Base-by-base conservation (phyloP, 2,329 filamentous ascomycete species). In the Blastomyces gilchristii region DNA sequence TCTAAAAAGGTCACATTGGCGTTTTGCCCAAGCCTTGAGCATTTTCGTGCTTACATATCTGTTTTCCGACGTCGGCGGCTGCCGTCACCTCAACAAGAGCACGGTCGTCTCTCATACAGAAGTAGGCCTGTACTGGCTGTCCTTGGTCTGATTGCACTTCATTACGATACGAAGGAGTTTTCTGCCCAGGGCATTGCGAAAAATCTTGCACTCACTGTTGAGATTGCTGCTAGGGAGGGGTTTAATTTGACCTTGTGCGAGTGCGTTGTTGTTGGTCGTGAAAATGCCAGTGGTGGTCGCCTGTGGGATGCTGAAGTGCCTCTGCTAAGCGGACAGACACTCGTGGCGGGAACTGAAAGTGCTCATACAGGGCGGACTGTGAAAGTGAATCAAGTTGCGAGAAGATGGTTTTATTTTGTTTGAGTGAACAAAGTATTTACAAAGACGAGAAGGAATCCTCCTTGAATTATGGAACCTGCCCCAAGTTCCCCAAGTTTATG, bases 41-140 rank as follows among this genome's bases (percentile, higher is more conserved):
- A 89, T 73, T 82, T 96, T 7, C 87, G 90, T 62, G 90, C 90
- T 45, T 90, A 87, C 69, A 80, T 97, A 22, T 80, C 87, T 52
- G 80, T 84, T 60, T 82, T 84, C 64, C 76, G 76, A 22, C 66
- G 73, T 2, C 66, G 68, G 0, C 71, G 77, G n/a, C 50, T 31
- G 22, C 12, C 8, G 43, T 56, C 22, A 34, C 50, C 54, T 14
- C 59, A 47, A 39, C 49, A 62, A 2, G 31, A 60, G 34, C 7
- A 57, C 37, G 7, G 53, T 14, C 52, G 31, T 61, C 43, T 28
- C n/a, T 56, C 63, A 45, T 61, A 63, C 49, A 50, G 31, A 34
- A 59, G 58, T 22, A 66, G 63, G n/a, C 68, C 69, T 16, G 61
- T 74, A n/a, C 68, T 80, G 62, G 73, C 73, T 6, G 71, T 81